Evolutionary conservation across 2,329 filamentous ascomycete species (phyloP).

Genomic region (Cladophialophora chaetospira): DNA sequence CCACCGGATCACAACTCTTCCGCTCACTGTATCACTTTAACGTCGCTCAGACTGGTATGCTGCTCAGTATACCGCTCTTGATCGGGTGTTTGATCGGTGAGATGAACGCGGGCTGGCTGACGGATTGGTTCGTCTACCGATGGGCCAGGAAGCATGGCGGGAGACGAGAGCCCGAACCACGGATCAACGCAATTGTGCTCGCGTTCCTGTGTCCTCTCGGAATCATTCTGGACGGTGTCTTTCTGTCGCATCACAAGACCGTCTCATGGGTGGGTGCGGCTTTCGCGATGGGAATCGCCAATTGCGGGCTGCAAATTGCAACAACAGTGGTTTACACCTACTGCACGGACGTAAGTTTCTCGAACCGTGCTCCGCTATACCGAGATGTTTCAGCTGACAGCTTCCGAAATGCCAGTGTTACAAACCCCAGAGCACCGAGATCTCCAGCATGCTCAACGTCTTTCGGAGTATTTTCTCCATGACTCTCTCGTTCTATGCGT

Average conservation of each 20-base stretch:
- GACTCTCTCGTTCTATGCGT: conserved; percentile 39
- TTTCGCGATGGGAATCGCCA: conserved; percentile 42
- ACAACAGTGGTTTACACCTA: conserved; percentile 35
- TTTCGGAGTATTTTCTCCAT: conserved; percentile 40
- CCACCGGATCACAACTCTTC: conserved; percentile 34
- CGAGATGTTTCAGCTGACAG: conserved; percentile 1
- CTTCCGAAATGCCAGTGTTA: conserved; percentile 35
- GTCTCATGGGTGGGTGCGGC: conserved; percentile 39
- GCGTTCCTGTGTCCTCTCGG: conserved; percentile 34
- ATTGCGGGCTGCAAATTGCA: background rate
- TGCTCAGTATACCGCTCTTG: conserved; percentile 33
- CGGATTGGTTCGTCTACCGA: conserved; percentile 22
- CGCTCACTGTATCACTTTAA: conserved; percentile 32
- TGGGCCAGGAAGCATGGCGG: conserved; percentile 23
- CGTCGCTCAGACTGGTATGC: conserved; percentile 32
- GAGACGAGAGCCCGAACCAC: conserved; percentile 20
- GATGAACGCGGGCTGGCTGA: conserved; percentile 30
- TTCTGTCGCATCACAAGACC: conserved; percentile 34
- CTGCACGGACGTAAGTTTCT: conserved; percentile 36
- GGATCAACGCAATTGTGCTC: conserved; percentile 19
- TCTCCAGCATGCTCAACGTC: conserved; percentile 39
- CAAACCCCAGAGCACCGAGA: conserved; percentile 41
- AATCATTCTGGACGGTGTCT: conserved; percentile 38
- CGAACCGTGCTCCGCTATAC: background rate
- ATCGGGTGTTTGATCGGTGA: conserved; percentile 35